phyloP scores from a whole-genome alignment of 2,329 filamentous ascomycete genomes.

The Stachybotrys elegans region DNA sequence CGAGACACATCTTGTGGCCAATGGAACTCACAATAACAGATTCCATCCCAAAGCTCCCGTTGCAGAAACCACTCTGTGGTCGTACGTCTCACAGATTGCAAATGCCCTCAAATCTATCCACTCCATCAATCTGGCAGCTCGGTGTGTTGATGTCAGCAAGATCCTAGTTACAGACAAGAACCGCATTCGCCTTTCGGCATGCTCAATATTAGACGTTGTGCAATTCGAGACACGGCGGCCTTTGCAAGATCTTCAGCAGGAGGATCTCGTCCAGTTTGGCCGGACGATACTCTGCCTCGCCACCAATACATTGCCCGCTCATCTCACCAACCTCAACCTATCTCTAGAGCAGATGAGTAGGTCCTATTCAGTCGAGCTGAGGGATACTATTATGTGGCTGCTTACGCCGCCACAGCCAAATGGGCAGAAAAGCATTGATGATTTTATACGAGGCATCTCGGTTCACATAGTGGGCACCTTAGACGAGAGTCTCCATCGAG shows the following conservation, averaged over 20 bases:
- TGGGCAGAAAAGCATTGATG: constrained; percentile 66
- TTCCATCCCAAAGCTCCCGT: constrained; percentile 44
- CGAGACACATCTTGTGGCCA: constrained; percentile 65
- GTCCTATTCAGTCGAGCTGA: constrained; percentile 72
- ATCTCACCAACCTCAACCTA: constrained; percentile 58
- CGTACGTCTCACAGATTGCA: constrained; percentile 86
- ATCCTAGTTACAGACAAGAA: constrained; percentile 88
- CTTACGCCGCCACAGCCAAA: constrained; percentile 57
- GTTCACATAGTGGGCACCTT: constrained; percentile 70
- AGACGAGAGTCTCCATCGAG: constrained; percentile 72
- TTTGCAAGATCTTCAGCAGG: constrained; percentile 73
- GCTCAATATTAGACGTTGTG: constrained; percentile 83
- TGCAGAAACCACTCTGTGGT: constrained; percentile 77
- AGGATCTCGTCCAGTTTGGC: constrained; percentile 82
- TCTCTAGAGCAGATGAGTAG: constrained; percentile 72
- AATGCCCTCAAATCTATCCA: constrained; percentile 87
- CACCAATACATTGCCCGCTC: constrained; percentile 54
- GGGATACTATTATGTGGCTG: constrained; percentile 78
- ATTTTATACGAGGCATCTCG: constrained; percentile 74
- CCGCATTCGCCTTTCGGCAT: constrained; percentile 81
- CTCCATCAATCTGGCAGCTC: constrained; percentile 71
- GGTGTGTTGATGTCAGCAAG: constrained; percentile 82
- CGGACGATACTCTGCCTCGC: constrained; percentile 79
- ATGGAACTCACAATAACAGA: constrained; percentile 35
- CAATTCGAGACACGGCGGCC: constrained; percentile 69